Evolutionary conservation across 768 basidiomycete genomes (phyloP).

Genomic region (Candolleomyces efflorescens): DNA sequence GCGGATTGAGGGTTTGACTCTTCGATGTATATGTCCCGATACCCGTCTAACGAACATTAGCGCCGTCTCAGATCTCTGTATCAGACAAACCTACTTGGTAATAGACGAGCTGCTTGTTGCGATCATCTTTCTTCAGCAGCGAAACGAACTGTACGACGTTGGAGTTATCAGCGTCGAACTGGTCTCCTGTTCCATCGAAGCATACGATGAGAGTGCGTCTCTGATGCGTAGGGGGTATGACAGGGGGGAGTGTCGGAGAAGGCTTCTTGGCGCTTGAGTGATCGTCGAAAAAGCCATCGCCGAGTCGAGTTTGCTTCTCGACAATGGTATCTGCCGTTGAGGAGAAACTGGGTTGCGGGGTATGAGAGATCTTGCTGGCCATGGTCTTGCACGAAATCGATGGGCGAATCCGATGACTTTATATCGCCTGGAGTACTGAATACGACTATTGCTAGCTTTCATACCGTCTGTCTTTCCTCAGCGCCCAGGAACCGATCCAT

Average conservation of each 20-base stretch:
- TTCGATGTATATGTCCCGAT: constrained; percentile 44
- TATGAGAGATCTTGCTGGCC: constrained; percentile 3
- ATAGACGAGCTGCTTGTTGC: constrained; percentile 51
- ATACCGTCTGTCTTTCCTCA: no score
- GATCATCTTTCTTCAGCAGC: constrained; percentile 48
- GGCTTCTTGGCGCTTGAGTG: constrained; percentile 7
- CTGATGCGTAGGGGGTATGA: constrained; percentile 36
- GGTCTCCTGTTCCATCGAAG: constrained; percentile 55
- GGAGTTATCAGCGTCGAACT: constrained; percentile 50
- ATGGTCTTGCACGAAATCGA: no score
- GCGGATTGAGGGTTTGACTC: not conserved
- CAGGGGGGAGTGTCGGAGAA: constrained; percentile 15
- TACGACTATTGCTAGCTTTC: no score
- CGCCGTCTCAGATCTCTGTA: not conserved
- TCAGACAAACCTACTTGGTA: constrained; percentile 38
- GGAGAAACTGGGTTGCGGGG: constrained; percentile 15
- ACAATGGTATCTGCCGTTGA: constrained; percentile 16
- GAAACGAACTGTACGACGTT: constrained; percentile 51
- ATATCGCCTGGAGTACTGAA: no score
- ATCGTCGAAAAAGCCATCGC: not conserved
- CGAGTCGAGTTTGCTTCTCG: constrained; percentile 6
- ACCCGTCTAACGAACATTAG: constrained; percentile 32
- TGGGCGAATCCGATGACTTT: no score
- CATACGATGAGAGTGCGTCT: constrained; percentile 46
- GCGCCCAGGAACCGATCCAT: no score